phyloP scores from a whole-genome alignment of 495 filamentous ascomycete genomes.

The Aspergillus carlsbadensis region DNA sequence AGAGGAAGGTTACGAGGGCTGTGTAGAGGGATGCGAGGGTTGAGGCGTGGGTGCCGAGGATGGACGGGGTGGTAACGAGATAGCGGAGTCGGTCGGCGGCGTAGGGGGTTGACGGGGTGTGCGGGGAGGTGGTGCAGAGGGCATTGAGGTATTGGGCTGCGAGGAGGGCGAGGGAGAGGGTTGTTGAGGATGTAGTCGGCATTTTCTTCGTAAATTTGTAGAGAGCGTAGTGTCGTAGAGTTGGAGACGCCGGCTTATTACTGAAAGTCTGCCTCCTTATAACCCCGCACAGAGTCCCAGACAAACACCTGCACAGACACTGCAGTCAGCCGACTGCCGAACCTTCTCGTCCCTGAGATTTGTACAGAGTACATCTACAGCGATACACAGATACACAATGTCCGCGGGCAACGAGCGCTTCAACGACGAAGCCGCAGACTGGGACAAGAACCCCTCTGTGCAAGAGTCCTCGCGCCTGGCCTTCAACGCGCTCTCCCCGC shows the following conservation, averaged over 20 bases:
- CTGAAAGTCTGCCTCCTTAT: too few species aligned
- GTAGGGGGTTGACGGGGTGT: background rate
- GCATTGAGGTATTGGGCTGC: background rate
- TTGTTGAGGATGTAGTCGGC: background rate
- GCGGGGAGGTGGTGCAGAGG: conserved; percentile 6
- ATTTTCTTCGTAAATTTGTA: background rate
- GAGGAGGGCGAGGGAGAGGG: background rate
- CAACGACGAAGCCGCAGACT: conserved; percentile 24
- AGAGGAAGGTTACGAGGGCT: conserved; percentile 4
- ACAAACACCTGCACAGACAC: background rate
- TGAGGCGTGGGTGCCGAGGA: background rate
- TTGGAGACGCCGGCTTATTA: too few species aligned
- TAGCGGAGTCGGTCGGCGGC: conserved; percentile 7
- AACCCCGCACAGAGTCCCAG: background rate
- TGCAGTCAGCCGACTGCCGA: background rate
- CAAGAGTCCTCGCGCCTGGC: conserved; percentile 19
- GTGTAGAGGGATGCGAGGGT: background rate
- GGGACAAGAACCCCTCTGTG: conserved; percentile 22
- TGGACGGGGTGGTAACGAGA: background rate
- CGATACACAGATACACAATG: background rate
- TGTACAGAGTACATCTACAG: background rate
- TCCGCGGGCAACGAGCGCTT: conserved; percentile 20
- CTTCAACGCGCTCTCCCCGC: conserved; percentile 15
- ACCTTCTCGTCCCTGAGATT: background rate
- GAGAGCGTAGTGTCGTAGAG: too few species aligned